Evolutionary conservation across 192 early-diverging fungal species (phyloP).

Genomic region (Backusella parvicylindrica): DNA sequence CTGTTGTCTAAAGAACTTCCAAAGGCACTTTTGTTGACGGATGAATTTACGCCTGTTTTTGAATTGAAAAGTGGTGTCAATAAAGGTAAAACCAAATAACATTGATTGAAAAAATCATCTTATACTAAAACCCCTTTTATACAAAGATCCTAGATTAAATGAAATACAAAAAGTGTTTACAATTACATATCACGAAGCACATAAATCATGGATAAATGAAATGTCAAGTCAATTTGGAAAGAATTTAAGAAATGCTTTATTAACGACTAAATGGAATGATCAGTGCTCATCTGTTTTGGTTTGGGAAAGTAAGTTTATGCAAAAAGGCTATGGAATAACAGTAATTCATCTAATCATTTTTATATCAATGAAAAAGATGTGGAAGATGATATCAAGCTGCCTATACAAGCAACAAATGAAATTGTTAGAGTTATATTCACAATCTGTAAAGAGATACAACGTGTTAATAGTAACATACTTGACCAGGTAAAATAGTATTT

Average conservation of each 20-base stretch:
- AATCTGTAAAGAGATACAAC: constrained; percentile 44
- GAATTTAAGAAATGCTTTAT: constrained; percentile 24
- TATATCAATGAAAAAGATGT: not conserved
- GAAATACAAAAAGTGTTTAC: constrained; percentile 28
- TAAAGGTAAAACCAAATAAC: constrained; percentile 13
- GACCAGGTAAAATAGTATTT: constrained; percentile 39
- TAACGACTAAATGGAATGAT: constrained; percentile 38
- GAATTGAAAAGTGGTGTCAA: constrained; percentile 16
- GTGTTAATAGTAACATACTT: constrained; percentile 37
- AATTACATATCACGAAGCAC: constrained; percentile 35
- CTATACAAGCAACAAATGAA: constrained; percentile 38
- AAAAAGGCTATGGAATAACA: not conserved
- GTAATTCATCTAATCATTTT: not conserved
- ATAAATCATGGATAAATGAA: constrained; percentile 42
- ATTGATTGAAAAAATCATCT: not conserved
- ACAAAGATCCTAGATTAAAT: constrained; percentile 33
- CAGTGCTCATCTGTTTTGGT: constrained; percentile 35
- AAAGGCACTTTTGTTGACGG: not conserved
- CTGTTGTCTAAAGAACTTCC: constrained; percentile 21
- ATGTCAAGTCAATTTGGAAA: constrained; percentile 18
- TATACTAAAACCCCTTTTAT: constrained; percentile 8
- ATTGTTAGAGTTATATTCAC: constrained; percentile 42
- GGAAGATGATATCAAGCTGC: constrained; percentile 29
- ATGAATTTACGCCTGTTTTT: not conserved
- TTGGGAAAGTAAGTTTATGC: constrained; percentile 46